Percentiles rank a stretch among this genome's conserved stretches.
Evolutionary conservation across 805 yeast species (phyloP).

Genomic region (Wickerhamomyces xylosicus): DNA sequence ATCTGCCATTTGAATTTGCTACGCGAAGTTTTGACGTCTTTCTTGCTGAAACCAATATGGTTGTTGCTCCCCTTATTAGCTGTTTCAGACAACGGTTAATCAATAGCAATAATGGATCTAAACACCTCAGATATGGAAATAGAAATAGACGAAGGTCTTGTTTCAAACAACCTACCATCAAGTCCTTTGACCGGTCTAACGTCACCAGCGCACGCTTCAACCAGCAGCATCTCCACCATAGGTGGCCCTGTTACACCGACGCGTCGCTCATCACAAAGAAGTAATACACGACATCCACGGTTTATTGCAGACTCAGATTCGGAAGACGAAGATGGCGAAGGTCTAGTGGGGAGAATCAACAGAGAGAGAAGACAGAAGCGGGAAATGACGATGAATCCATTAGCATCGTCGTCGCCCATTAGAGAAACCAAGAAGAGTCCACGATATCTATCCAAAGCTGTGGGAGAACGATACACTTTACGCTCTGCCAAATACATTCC

Average conservation of each 20-base stretch:
- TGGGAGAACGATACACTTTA: slow-evolving; percentile 15
- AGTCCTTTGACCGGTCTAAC: no score
- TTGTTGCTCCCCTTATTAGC: no score
- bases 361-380: neutral
- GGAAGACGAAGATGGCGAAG: neutral
- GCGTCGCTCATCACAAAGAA: neutral
- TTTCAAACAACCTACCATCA: no score
- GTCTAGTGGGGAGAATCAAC: neutral
- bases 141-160: no score
- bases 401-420: neutral
- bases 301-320: neutral
- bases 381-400: neutral
- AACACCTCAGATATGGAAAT: no score
- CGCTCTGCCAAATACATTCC: slow-evolving; percentile 13
- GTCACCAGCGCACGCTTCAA: no score
- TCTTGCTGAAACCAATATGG: no score
- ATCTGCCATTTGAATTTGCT: no score
- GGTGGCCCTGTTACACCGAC: neutral
- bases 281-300: neutral
- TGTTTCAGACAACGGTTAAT: no score
- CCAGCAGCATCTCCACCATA: no score
- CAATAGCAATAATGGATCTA: no score
- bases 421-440: neutral
- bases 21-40: no score
- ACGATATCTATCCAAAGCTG: slow-evolving; percentile 1